phyloP scores from a whole-genome alignment of 495 filamentous ascomycete species.

The Hyaloscypha hepaticicola region DNA sequence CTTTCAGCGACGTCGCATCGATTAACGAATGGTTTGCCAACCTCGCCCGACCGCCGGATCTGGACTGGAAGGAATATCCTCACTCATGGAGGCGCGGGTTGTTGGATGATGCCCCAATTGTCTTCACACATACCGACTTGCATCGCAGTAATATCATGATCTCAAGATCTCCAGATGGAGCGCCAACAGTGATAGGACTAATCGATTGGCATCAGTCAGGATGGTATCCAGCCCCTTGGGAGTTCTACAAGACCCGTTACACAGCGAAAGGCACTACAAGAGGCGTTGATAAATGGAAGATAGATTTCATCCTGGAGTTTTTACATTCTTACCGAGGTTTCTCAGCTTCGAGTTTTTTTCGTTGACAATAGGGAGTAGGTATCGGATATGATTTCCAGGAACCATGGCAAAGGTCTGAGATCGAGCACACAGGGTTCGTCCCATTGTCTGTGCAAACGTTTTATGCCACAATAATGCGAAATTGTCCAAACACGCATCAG shows the following conservation, averaged over 20 bases:
- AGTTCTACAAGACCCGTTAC: constrained; percentile 42
- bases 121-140: constrained; percentile 48
- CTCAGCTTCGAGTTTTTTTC: too few species aligned
- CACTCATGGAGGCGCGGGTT: constrained; percentile 41
- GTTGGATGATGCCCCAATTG: constrained; percentile 44
- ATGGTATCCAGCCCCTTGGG: constrained; percentile 50
- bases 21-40: constrained; percentile 24
- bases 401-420: too few species aligned
- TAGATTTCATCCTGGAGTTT: too few species aligned
- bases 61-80: constrained; percentile 1
- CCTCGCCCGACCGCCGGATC: constrained; percentile 8
- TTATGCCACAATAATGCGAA: too few species aligned
- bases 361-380: too few species aligned
- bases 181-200: constrained; percentile 38
- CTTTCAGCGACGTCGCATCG: constrained; percentile 13
- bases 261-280: too few species aligned
- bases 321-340: too few species aligned
- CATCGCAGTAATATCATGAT: constrained; percentile 48
- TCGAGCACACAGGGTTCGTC: too few species aligned
- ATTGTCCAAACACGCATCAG: too few species aligned
- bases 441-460: too few species aligned
- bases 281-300: too few species aligned
- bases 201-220: constrained; percentile 51
- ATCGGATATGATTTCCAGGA: constrained; percentile 1
- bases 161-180: constrained; percentile 28